A percentile compares a stretch with the other conserved stretches of the same genome.
phyloP scores from a whole-genome alignment of 2,329 filamentous ascomycete species.

The Septoria petroselini region DNA sequence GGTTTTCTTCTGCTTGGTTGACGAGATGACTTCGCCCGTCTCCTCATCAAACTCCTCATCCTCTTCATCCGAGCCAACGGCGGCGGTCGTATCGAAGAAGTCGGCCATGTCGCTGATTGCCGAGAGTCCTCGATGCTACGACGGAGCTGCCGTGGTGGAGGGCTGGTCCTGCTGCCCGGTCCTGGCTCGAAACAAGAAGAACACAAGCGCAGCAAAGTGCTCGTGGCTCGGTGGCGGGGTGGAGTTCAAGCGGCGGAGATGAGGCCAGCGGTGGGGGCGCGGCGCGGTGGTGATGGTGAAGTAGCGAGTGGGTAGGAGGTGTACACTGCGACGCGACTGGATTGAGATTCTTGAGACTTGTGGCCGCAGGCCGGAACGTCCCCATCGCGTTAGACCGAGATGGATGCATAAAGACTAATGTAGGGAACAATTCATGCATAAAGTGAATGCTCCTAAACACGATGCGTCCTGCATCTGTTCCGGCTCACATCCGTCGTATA shows the following conservation, averaged over 20 bases:
- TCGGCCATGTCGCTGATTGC: conserved; percentile 24
- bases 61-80: conserved; percentile 80
- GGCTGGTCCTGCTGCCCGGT: neutral
- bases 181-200: neutral
- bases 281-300: conserved; percentile 1
- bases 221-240: neutral
- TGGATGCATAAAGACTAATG: too few relatives aligned
- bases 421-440: too few relatives aligned
- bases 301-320: conserved; percentile 2
- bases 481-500: too few relatives aligned
- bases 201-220: neutral
- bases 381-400: too few relatives aligned
- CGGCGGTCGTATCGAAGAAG: conserved; percentile 77
- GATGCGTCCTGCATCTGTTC: too few relatives aligned
- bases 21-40: conserved; percentile 55
- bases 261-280: too few relatives aligned
- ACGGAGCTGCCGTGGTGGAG: neutral
- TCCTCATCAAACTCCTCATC: conserved; percentile 81
- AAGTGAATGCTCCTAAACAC: too few relatives aligned
- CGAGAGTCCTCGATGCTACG: neutral
- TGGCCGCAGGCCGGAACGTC: too few relatives aligned
- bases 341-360: too few relatives aligned
- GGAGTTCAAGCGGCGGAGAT: neutral
- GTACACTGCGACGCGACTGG: too few relatives aligned
- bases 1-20: conserved; percentile 37